Percentiles rank a stretch among this genome's conserved stretches.
phyloP scores from a whole-genome alignment of 495 filamentous ascomycete genomes.

The Thozetella sp. region DNA sequence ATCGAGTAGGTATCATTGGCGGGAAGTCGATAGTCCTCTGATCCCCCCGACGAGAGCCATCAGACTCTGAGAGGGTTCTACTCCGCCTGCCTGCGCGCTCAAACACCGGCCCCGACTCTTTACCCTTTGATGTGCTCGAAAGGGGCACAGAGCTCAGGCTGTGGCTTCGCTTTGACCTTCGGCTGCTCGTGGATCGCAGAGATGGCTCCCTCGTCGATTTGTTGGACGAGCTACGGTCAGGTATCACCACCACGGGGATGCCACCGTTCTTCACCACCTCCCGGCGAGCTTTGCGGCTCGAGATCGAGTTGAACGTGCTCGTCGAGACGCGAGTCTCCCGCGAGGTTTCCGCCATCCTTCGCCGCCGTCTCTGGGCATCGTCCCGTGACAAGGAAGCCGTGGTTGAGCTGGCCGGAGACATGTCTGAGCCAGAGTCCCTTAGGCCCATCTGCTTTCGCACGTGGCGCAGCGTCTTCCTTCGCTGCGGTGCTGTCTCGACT shows the following conservation, averaged over 20 bases:
- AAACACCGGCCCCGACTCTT: constrained; percentile 29
- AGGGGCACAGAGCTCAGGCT: constrained; percentile 41
- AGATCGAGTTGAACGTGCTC: constrained; percentile 54
- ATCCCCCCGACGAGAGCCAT: constrained; percentile 43
- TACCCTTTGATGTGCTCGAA: constrained; percentile 28
- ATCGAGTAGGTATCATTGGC: constrained; percentile 61
- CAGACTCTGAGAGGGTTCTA: constrained; percentile 48
- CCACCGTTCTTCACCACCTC: constrained; percentile 55
- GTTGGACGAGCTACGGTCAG: constrained; percentile 66
- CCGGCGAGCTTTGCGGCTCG: constrained; percentile 52
- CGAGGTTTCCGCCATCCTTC: constrained; percentile 34
- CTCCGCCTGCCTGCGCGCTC: constrained; percentile 34
- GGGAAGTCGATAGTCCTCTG: constrained; percentile 58
- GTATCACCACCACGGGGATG: constrained; percentile 74
- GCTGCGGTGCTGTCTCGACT: constrained; percentile 59
- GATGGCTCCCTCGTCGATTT: constrained; percentile 52
- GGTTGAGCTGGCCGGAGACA: constrained; percentile 51
- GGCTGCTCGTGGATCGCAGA: constrained; percentile 54
- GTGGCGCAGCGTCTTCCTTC: constrained; percentile 66
- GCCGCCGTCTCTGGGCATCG: constrained; percentile 19
- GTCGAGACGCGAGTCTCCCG: constrained; percentile 62
- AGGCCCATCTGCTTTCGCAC: constrained; percentile 59
- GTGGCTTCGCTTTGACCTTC: constrained; percentile 44
- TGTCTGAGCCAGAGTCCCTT: constrained; percentile 54
- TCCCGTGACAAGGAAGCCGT: constrained; percentile 31